A percentile compares a stretch with the other conserved stretches of the same genome.
Conservation (phyloP, 2,329 filamentous ascomycete species). For the Calonectria pauciramosa region DNA sequence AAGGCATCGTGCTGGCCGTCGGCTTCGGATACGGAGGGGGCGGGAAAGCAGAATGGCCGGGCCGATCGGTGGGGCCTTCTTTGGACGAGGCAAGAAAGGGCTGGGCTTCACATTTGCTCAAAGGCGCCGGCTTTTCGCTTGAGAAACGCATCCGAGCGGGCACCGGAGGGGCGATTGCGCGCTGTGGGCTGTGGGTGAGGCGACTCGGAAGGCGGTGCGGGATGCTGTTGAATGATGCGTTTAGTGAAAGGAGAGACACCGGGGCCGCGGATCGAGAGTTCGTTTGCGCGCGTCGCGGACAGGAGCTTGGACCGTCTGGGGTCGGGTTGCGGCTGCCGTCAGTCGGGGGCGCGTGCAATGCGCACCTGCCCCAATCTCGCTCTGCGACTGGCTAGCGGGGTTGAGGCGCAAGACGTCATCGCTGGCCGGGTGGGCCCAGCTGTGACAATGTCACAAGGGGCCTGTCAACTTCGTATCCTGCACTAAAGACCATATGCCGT, state of each 20-base stretch:
- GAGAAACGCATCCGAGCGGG: not conserved
- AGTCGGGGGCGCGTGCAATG: not conserved
- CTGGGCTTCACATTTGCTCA: conserved; percentile 37
- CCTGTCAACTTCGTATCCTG: not conserved
- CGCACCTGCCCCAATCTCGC: conserved; percentile 22
- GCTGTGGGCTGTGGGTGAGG: not conserved
- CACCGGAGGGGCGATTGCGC: not conserved
- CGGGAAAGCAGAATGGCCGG: conserved; percentile 26
- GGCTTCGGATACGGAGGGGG: conserved; percentile 26
- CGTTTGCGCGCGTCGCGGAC: conserved; percentile 6
- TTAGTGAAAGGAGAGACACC: conserved; percentile 15
- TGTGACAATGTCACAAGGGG: not conserved
- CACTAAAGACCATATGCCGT: not conserved
- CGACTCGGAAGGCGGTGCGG: not conserved
- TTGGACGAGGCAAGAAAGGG: conserved; percentile 24
- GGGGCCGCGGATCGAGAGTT: conserved; percentile 8
- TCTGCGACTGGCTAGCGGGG: conserved; percentile 19
- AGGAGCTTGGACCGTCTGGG: conserved; percentile 38
- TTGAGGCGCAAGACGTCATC: conserved; percentile 10
- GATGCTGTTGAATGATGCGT: not conserved
- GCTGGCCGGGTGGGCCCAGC: conserved; percentile 7
- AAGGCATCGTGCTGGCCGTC: conserved; percentile 41
- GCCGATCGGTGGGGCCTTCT: conserved; percentile 28
- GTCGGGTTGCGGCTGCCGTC: not conserved
- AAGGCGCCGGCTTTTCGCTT: not conserved